Conservation (phyloP, 1,139 yeast genomes). For the Starmera stellimalicola region DNA sequence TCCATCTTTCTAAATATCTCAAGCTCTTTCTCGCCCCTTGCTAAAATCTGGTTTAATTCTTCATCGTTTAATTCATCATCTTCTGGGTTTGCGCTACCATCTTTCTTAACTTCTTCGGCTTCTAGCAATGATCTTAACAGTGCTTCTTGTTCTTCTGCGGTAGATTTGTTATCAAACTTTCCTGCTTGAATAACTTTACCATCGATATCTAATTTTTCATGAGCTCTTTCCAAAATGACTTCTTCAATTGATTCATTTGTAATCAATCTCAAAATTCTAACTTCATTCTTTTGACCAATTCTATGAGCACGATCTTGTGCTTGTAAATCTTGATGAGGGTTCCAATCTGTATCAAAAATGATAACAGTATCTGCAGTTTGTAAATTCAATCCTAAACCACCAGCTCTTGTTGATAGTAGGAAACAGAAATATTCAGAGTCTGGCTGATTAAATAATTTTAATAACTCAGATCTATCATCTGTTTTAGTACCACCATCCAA, state of each 20-base stretch:
- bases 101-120: conserved; percentile 55
- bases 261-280: conserved; percentile 67
- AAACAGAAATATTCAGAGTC: conserved; percentile 69
- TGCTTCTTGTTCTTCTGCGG: conserved; percentile 78
- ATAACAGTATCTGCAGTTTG: conserved; percentile 87
- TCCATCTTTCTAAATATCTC: conserved; percentile 47
- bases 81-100: conserved; percentile 37
- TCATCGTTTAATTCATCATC: conserved; percentile 56
- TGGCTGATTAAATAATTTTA: conserved; percentile 65
- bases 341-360: conserved; percentile 86
- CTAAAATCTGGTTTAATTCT: conserved; percentile 63
- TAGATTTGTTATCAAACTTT: conserved; percentile 74
- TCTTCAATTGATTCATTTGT: conserved; percentile 82
- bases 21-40: conserved; percentile 56
- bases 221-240: conserved; percentile 73
- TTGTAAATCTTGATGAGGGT: conserved; percentile 87
- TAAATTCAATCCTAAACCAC: conserved; percentile 78
- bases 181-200: conserved; percentile 88
- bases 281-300: conserved; percentile 84
- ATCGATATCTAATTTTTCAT: conserved; percentile 74
- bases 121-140: conserved; percentile 59
- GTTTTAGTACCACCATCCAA: conserved; percentile 80
- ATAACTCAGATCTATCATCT: conserved; percentile 65
- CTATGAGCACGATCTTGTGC: conserved; percentile 90
- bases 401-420: conserved; percentile 77